Evolutionary conservation across 1,284 basidiomycete species (phyloP).

Genomic region (Moesziomyces antarcticus): DNA sequence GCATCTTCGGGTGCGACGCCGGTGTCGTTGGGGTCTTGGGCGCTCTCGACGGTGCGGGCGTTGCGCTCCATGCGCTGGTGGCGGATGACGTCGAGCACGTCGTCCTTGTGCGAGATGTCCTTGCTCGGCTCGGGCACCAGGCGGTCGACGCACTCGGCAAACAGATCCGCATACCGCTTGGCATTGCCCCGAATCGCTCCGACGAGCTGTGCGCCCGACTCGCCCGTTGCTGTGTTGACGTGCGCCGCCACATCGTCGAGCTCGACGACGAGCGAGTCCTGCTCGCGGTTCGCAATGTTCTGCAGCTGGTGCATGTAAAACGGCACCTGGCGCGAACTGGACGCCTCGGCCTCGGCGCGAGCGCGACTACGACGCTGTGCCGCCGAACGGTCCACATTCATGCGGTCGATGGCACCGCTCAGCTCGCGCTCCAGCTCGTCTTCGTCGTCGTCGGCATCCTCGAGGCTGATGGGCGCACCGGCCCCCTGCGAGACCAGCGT

Average conservation of each 20-base stretch:
- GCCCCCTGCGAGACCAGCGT: conserved; percentile 15
- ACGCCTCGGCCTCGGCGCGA: conserved; percentile 10
- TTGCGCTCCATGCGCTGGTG: conserved; percentile 92
- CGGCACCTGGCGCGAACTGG: conserved; percentile 60
- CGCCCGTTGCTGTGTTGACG: conserved; percentile 30
- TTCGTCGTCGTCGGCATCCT: conserved; percentile 28
- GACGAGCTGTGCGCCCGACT: conserved; percentile 43
- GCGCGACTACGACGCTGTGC: conserved; percentile 5
- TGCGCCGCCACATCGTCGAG: conserved; percentile 79
- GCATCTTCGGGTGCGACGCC: conserved; percentile 38
- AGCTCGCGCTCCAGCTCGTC: conserved; percentile 30
- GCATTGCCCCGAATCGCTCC: conserved; percentile 80
- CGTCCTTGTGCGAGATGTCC: conserved; percentile 78
- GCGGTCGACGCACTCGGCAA: conserved; percentile 86
- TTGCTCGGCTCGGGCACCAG: conserved; percentile 78
- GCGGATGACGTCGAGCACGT: conserved; percentile 66
- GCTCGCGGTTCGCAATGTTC: conserved; percentile 90
- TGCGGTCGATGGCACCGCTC: conserved; percentile 27
- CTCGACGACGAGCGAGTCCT: conserved; percentile 83
- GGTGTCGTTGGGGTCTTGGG: conserved; percentile 37
- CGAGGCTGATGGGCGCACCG: conserved; percentile 20
- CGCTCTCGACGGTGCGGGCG: conserved; percentile 74
- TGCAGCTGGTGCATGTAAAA: conserved; percentile 96
- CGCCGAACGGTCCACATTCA: conserved; percentile 35
- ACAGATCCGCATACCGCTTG: conserved; percentile 88